A percentile compares a stretch with the other conserved stretches of the same genome.
These are phyloP conservation scores for Mediolabrus comicus DNA, from an alignment of 108 stramenopile genomes.

Conservation along the genomic window DNA sequence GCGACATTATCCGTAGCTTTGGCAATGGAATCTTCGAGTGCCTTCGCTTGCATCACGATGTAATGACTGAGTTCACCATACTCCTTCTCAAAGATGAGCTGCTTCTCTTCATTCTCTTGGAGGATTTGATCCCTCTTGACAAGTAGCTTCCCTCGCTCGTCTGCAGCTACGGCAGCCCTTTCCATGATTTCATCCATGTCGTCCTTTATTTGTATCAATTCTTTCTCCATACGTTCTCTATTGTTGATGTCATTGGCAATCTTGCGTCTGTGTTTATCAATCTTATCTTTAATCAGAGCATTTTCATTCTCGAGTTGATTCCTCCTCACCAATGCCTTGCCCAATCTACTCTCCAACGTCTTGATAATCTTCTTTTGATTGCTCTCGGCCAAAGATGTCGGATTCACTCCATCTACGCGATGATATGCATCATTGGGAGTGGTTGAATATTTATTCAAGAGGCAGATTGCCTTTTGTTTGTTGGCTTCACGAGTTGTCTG, in stretches of 20 bases:
- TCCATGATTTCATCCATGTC: constrained; percentile 66
- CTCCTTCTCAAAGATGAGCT: constrained; percentile 35
- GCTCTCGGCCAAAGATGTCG: constrained; percentile 57
- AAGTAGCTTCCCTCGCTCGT: constrained; percentile 58
- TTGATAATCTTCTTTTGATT: constrained; percentile 69
- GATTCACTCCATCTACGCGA: constrained; percentile 70
- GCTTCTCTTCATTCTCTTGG: constrained; percentile 32
- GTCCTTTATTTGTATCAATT: constrained; percentile 44
- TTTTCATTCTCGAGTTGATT: constrained; percentile 61
- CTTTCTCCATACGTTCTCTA: constrained; percentile 50
- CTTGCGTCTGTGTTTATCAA: constrained; percentile 64
- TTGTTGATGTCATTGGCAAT: constrained; percentile 53
- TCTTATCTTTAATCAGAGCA: constrained; percentile 52
- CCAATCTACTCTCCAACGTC: constrained; percentile 65
- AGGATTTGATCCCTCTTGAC: constrained; percentile 47
- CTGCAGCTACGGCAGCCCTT: constrained; percentile 43
- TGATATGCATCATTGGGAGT: constrained; percentile 70
- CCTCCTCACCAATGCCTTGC: constrained; percentile 59
- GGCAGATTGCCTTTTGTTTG: constrained; percentile 59
- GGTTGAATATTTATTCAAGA: constrained; percentile 56
- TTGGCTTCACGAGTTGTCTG: constrained; percentile 45
- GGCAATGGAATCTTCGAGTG: constrained; percentile 61
- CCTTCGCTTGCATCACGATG: constrained; percentile 44
- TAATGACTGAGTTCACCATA: constrained; percentile 19
- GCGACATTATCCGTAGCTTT: constrained; percentile 50